These are phyloP conservation scores for Byssoonygena ceratinophila DNA, from an alignment of 2,329 filamentous ascomycete genomes.

Conservation along the genomic window DNA sequence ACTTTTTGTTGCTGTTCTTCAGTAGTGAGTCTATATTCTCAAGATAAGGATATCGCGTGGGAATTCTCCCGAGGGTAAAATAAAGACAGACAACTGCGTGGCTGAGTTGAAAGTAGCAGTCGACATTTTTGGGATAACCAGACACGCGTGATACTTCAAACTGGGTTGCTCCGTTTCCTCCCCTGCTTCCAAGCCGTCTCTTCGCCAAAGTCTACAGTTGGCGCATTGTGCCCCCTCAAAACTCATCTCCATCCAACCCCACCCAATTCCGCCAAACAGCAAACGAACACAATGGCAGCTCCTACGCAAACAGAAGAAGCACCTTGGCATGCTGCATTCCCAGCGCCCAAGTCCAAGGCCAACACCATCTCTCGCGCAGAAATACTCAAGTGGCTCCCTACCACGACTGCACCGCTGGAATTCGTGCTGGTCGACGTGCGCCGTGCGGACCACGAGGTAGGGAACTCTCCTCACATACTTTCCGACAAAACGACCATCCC, in stretches of 20 bases:
- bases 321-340: conserved; percentile 37
- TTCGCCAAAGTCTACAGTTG: too few species aligned
- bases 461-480: too few species aligned
- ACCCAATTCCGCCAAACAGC: background rate
- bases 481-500: too few species aligned
- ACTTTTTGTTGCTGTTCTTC: background rate
- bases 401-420: conserved; percentile 23
- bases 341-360: conserved; percentile 23
- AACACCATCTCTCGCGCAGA: conserved; percentile 12
- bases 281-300: background rate
- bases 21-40: background rate
- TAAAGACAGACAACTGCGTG: too few species aligned
- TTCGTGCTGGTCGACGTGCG: conserved; percentile 41
- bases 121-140: too few species aligned
- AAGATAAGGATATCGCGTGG: too few species aligned
- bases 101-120: too few species aligned
- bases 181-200: too few species aligned
- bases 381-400: conserved; percentile 21
- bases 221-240: too few species aligned
- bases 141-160: too few species aligned
- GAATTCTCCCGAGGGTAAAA: too few species aligned
- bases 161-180: too few species aligned
- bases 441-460: conserved; percentile 38
- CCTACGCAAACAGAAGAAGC: conserved; percentile 11
- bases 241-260: background rate